Evolutionary conservation across 148 eudicot genomes (phyloP), one percentile per base, ranked within the genome.

Genomic region (Talinum fruticosum): DNA sequence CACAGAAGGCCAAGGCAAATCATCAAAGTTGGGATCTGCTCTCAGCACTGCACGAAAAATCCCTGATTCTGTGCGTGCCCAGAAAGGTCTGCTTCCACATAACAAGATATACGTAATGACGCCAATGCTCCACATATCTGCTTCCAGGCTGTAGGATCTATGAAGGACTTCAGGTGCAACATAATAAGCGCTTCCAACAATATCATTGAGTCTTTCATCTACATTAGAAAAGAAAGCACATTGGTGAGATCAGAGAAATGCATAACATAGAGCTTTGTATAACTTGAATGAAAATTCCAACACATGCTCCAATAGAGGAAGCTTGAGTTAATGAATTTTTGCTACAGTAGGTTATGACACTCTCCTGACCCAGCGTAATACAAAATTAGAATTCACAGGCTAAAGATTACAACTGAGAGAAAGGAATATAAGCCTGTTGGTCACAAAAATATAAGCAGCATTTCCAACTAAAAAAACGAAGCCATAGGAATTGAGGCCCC

Each of bases 101-200:
- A 89, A 69, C 80, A 89, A 87, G 57, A 89, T 89, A 82, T 87
- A 89, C 51, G 88, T 79, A 68, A 89, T 89, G 66, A 89, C 92
- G 19, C 92, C 92, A 61, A 89, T 84, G 78, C 92, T 87, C 92
- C 92, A 89, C 45, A 87, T 87, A 87, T 89, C 92, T 62, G 88
- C 92, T 81, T 89, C 92, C 53, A 87, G 80, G 75, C 86, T 85
- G 73, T 89, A 89, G 62, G 92, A 87, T 80, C 92, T 85, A 77
- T 89, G 92, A 26, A 89, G 88, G 57, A 89, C 92, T 87, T 89
- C 92, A 12, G 92, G 92, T 18, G 92, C 92, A 47, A 89, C 92
- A 79, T 89, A 89, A 74, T 89, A 89, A 51, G 92, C 92, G 82
- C 92, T 89, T 74, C 92, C 92, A 81, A 89, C 92, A 66, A 89